Conservation (phyloP, 805 yeast species). For the Pichia manshurica region DNA sequence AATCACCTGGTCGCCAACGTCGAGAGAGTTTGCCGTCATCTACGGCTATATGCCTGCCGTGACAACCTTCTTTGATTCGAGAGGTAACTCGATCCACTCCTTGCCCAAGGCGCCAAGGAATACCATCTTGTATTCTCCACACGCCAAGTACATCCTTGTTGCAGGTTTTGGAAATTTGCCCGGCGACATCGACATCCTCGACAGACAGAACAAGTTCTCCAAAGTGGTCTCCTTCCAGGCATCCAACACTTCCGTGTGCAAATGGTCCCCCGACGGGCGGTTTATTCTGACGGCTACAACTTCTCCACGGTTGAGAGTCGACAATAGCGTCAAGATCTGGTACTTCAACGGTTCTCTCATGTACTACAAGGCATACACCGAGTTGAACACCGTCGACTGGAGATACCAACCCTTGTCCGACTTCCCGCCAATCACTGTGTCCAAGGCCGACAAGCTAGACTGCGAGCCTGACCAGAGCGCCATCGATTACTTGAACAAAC, state of each 20-base stretch:
- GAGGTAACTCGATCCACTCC: slow-evolving; percentile 81
- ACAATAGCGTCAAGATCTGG: slow-evolving; percentile 92
- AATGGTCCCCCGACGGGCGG: slow-evolving; percentile 97
- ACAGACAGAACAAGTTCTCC: slow-evolving; percentile 78
- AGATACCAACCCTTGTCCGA: slow-evolving; percentile 52
- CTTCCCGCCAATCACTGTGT: slow-evolving; percentile 49
- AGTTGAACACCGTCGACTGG: slow-evolving; percentile 81
- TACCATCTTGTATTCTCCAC: slow-evolving; percentile 88
- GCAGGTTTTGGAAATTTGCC: slow-evolving; percentile 98
- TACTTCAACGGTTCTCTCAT: slow-evolving; percentile 80
- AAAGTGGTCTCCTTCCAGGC: slow-evolving; percentile 84
- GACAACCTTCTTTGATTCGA: slow-evolving; percentile 88
- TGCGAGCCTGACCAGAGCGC: slow-evolving; percentile 75
- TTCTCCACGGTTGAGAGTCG: slow-evolving; percentile 93
- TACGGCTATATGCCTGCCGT: slow-evolving; percentile 98
- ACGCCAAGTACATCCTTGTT: slow-evolving; percentile 81
- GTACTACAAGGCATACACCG: slow-evolving; percentile 73
- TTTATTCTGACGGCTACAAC: slow-evolving; percentile 93
- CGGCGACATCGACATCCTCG: slow-evolving; percentile 93
- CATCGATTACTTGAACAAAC: slow-evolving; percentile 45
- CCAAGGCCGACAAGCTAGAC: slow-evolving; percentile 33
- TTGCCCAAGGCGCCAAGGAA: slow-evolving; percentile 86
- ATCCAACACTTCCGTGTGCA: slow-evolving; percentile 90
- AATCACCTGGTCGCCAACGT: slow-evolving; percentile 93
- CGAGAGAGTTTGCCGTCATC: slow-evolving; percentile 94